Base-by-base conservation (phyloP, 2,329 filamentous ascomycete species). In the Verticillium klebahnii region DNA sequence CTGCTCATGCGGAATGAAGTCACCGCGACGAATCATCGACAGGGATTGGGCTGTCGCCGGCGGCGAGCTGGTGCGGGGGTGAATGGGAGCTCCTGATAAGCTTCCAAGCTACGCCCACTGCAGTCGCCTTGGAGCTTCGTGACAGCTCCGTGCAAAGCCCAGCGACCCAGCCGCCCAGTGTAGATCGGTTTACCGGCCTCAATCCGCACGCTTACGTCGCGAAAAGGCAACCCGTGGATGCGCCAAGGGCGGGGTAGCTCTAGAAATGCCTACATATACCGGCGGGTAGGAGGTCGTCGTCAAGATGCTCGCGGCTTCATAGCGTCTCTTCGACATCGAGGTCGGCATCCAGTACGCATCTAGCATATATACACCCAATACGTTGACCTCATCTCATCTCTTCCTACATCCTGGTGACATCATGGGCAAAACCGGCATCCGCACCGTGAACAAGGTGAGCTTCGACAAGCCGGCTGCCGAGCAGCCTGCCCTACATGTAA, bases 381-480 rank as follows among this genome's bases (percentile, higher is more conserved):
- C 14, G 7, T 36, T 11, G 15, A 36, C 12, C 17, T 23, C 8
- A 8, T 25, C 12, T 15, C 23, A 36, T 36, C 34, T 36, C 34
- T 9, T 36, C 9, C n/a, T 52, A 19, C 12, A 9, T 12, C 4
- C 19, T 29, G 11, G 45, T 25, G 45, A 29, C n/a, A 62, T n/a
- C 71, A 83, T 93, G 83, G 90, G 89, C 1, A 79, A 66, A 36
- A 62, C 63, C 31, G 61, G 77, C 45, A 88, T 94, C 67, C 86
- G 91, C 61, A 91, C 87, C 39, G 88, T 87, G 19, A 84, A 89
- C 61, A 89, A 89, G 72, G 89, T 94, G 54, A 87, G 89, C 70
- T 78, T 93, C 32, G 83, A 91, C 62, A 91, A 85, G 72, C 88
- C 89, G 37, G 89, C 90, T 5, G 79, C 82, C 39, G 85, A 92